Conservation (phyloP, 768 basidiomycete genomes). For the Candolleomyces aberdarensis region DNA sequence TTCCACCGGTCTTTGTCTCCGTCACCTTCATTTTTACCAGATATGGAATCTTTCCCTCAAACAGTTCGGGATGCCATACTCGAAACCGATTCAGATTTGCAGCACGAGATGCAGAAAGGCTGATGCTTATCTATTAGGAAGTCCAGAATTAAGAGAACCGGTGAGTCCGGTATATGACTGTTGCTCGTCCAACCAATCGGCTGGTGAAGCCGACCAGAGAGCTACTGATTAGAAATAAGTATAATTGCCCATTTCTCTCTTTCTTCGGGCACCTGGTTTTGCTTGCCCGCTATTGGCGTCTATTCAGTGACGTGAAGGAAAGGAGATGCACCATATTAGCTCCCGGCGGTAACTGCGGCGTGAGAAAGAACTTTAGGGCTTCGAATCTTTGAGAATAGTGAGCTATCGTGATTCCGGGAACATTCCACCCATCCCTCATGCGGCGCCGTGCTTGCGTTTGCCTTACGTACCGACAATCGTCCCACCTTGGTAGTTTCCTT, state of each 20-base stretch:
- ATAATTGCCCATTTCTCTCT: neutral
- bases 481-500: neutral
- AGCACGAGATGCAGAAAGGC: neutral
- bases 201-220: neutral
- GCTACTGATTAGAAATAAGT: neutral
- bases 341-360: conserved; percentile 13
- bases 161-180: neutral
- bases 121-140: neutral
- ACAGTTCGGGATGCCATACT: neutral
- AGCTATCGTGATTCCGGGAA: neutral
- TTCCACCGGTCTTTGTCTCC: neutral
- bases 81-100: neutral
- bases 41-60: conserved; percentile 5
- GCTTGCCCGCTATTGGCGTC: neutral
- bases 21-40: neutral
- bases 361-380: conserved; percentile 2
- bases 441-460: neutral
- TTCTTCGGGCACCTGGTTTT: neutral
- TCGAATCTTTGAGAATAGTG: neutral
- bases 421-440: neutral
- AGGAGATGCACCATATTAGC: conserved; percentile 4
- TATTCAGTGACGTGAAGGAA: conserved; percentile 1
- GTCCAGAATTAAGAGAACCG: neutral
- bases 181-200: neutral
- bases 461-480: conserved; percentile 3